Evolutionary conservation across 345 rosid species (phyloP).

Genomic region (Eucalyptus erythrocorys): DNA sequence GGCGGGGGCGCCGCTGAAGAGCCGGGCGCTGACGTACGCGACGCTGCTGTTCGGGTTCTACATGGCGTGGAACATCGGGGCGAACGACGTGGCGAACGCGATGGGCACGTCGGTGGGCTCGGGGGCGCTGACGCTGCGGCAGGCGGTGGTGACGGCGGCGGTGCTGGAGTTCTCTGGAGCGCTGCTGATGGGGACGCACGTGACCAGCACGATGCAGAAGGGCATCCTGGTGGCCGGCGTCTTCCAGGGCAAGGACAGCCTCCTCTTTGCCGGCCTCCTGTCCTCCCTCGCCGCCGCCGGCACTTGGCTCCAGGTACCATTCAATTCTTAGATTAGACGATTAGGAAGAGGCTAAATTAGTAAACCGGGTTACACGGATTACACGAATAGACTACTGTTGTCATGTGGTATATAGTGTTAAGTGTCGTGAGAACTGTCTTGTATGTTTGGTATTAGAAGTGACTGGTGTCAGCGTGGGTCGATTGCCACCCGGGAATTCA

Average conservation of each 20-base stretch:
- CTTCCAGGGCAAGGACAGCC: slow-evolving; percentile 76
- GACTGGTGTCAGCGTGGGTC: neutral
- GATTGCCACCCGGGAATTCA: neutral
- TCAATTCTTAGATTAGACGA: neutral
- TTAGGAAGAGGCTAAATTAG: neutral
- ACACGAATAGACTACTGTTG: neutral
- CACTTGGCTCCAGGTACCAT: slow-evolving; percentile 88
- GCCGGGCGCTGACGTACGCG: slow-evolving; percentile 51
- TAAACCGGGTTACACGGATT: neutral
- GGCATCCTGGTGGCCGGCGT: slow-evolving; percentile 83
- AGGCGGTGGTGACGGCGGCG: slow-evolving; percentile 85
- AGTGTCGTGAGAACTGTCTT: neutral
- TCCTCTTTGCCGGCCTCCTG: slow-evolving; percentile 79
- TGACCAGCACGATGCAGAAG: slow-evolving; percentile 96
- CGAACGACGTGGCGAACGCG: slow-evolving; percentile 97
- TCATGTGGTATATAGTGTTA: neutral
- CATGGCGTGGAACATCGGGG: slow-evolving; percentile 99
- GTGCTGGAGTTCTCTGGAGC: slow-evolving; percentile 96
- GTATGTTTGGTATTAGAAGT: neutral
- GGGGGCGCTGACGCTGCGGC: slow-evolving; percentile 68
- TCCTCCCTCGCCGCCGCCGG: slow-evolving; percentile 93
- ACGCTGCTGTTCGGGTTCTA: slow-evolving; percentile 85
- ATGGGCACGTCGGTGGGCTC: slow-evolving; percentile 99
- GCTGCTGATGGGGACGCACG: slow-evolving; percentile 94
- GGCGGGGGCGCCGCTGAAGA: slow-evolving; percentile 43